These are phyloP conservation scores for Prunus campanulata DNA, from an alignment of 306 rosid species.

Conservation along the genomic window DNA sequence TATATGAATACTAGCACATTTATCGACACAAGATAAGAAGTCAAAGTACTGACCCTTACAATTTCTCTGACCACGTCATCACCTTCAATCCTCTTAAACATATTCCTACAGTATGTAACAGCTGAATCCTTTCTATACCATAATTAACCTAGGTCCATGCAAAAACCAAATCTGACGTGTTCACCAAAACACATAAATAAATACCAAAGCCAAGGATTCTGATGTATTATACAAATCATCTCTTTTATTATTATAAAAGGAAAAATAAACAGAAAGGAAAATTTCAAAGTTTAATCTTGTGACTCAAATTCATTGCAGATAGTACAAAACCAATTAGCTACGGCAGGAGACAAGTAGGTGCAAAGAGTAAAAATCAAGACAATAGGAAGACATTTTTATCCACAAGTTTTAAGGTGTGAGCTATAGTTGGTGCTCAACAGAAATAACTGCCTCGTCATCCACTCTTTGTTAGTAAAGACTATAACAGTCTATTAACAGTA, in stretches of 20 bases:
- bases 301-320: neutral
- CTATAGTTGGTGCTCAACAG: too few relatives aligned
- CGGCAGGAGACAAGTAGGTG: neutral
- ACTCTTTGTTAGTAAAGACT: neutral
- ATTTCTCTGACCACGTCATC: neutral
- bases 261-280: neutral
- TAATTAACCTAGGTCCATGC: neutral
- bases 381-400: too few relatives aligned
- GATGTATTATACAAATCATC: neutral
- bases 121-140: neutral
- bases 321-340: neutral
- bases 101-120: neutral
- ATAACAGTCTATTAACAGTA: neutral
- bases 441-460: neutral
- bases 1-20: too few relatives aligned
- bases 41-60: too few relatives aligned
- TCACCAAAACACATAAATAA: neutral
- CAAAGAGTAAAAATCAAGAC: too few relatives aligned
- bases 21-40: too few relatives aligned
- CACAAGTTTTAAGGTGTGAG: too few relatives aligned
- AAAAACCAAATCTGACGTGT: neutral
- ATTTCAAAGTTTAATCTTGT: neutral
- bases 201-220: neutral
- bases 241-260: neutral
- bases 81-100: neutral